A percentile compares a stretch with the other conserved stretches of the same genome.
phyloP scores from a whole-genome alignment of 768 basidiomycete genomes.

The Psilocybe subaeruginosa region DNA sequence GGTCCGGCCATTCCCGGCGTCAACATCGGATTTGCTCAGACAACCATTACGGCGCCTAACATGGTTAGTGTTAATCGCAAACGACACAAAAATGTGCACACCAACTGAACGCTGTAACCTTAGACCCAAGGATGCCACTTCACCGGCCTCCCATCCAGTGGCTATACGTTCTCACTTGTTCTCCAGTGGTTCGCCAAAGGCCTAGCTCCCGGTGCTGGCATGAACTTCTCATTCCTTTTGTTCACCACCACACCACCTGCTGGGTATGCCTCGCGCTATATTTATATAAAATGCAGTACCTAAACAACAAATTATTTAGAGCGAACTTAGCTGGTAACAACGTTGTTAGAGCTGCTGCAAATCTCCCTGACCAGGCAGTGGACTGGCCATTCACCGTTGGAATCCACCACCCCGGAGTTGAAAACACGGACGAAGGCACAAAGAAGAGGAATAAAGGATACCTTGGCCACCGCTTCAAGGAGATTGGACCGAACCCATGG shows the following conservation, averaged over 20 bases:
- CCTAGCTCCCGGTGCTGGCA: neutral
- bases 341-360: too few relatives aligned
- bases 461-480: neutral
- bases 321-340: too few relatives aligned
- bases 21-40: neutral
- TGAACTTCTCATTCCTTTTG: neutral
- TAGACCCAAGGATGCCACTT: constrained; percentile 2
- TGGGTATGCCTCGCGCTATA: too few relatives aligned
- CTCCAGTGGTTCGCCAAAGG: constrained; percentile 3
- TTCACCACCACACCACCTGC: neutral
- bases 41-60: neutral
- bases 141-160: neutral
- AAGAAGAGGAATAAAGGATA: neutral
- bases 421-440: neutral
- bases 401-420: neutral
- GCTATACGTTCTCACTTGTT: neutral
- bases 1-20: constrained; percentile 1
- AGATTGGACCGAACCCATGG: neutral
- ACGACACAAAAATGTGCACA: too few relatives aligned
- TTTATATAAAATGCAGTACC: too few relatives aligned
- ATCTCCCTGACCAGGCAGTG: neutral
- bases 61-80: neutral
- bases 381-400: neutral
- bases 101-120: neutral
- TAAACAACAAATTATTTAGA: too few relatives aligned